Evolutionary conservation across 345 rosid genomes (phyloP).

Genomic region (Eutrema japonicum): DNA sequence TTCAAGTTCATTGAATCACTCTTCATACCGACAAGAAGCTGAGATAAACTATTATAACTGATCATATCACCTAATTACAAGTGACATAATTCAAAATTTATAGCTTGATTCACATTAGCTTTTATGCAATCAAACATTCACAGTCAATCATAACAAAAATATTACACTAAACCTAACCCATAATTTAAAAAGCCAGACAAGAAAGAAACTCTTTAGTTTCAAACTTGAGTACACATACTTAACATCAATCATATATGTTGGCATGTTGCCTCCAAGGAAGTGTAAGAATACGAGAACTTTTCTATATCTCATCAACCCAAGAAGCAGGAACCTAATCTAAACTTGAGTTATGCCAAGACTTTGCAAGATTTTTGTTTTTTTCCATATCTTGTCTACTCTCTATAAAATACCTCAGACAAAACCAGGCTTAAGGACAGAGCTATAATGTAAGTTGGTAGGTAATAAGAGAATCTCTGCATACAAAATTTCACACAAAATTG

Average conservation of each 20-base stretch:
- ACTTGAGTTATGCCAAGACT: background rate
- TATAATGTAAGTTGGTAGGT: background rate
- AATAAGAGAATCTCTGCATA: background rate
- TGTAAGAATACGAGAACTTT: background rate
- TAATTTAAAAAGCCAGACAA: background rate
- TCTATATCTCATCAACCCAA: background rate
- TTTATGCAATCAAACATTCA: conserved; percentile 1
- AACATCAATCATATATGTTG: background rate
- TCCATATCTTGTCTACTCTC: too few species aligned
- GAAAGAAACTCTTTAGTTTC: background rate
- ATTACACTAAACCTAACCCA: background rate
- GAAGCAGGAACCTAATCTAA: background rate
- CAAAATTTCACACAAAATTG: background rate
- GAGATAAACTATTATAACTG: too few species aligned
- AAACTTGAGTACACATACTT: background rate
- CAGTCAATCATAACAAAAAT: background rate
- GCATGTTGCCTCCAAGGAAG: conserved; percentile 4
- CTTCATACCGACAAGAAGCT: background rate
- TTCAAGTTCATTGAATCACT: conserved; percentile 9
- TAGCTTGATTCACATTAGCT: background rate
- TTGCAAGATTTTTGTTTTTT: background rate
- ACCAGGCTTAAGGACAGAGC: conserved; percentile 11
- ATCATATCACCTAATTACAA: background rate
- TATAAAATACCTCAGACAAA: background rate
- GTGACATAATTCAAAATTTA: background rate